These are phyloP conservation scores for Samsoniella hepiali DNA, from an alignment of 2,329 filamentous ascomycete species.

Conservation along the genomic window DNA sequence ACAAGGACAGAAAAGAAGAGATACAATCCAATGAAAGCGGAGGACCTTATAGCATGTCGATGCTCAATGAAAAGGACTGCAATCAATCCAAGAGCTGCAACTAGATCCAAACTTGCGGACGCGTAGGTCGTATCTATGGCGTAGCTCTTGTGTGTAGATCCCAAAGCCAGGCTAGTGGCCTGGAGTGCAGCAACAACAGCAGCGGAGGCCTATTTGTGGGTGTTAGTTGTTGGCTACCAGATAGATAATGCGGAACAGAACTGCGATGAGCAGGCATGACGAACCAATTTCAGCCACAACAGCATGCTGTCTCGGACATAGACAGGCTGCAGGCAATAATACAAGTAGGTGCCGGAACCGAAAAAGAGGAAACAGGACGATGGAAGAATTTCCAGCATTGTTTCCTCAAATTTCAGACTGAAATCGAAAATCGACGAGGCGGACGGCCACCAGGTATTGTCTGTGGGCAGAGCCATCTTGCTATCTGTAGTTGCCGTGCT, in stretches of 20 bases:
- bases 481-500: no score
- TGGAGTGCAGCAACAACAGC: not conserved
- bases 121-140: not conserved
- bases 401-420: not conserved
- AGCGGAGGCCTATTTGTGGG: no score
- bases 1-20: not conserved
- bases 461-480: no score
- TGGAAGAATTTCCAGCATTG: not conserved
- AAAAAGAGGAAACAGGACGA: not conserved
- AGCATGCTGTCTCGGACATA: not conserved
- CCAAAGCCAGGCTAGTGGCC: not conserved
- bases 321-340: not conserved
- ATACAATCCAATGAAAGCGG: not conserved
- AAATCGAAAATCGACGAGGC: not conserved
- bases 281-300: slow-evolving; percentile 5
- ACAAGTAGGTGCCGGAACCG: not conserved
- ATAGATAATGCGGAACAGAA: no score
- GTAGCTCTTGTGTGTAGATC: not conserved
- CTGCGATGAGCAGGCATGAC: no score
- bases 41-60: not conserved
- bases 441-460: not conserved
- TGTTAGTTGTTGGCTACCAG: no score
- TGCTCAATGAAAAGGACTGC: not conserved
- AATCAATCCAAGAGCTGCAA: not conserved
- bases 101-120: not conserved